Base-by-base conservation (phyloP, 164 flowering plant genomes). In the Taxillus chinensis region DNA sequence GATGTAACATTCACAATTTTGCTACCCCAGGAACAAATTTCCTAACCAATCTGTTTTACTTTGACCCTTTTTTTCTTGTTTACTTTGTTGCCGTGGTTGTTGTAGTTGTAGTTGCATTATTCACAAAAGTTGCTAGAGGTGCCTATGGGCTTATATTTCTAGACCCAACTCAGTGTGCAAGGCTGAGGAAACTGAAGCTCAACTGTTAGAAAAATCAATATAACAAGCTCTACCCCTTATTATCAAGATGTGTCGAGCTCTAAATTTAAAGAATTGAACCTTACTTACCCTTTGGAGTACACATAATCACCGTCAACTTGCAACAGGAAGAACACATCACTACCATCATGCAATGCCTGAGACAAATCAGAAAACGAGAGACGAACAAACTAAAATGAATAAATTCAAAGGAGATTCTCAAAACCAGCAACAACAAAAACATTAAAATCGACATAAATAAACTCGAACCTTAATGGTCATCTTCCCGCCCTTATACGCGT, bases 301-400 rank as follows among this genome's bases (percentile, higher is more conserved):
- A 62, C 85, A 77, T 87, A 92, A 59, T 81, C 85, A 41, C 98
- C 86, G 75, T 80, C 85, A 62, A 92, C 92, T 84, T 92, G 88
- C 80, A 92, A 62, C 79, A 92, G 40, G 69, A 86, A 85, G 78
- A 78, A 92, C 8, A 85, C 79, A 73, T 85, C 83, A 9, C 39
- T 75, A 3, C 98, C 96, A 70, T 92, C 96, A 62, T 92, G 98
- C 73, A 90, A 72, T 71, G 96, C 89, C 98, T 92, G 67, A 69
- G 67, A 70, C 41, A 68, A 27, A 4, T 55, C 56, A 58, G 46
- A 39, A 59, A 63, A 45, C 27, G 1, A 10, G 53, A 64, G 42
- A 60, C 16, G 12, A 17, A 40, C 42, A 50, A 49, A 7, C 2
- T 38, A 52, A 27, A n/a, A 43, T 8, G 17, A 13, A 61, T 1